Evolutionary conservation across 1,284 basidiomycete species (phyloP).

Genomic region (Mycena citricolor): DNA sequence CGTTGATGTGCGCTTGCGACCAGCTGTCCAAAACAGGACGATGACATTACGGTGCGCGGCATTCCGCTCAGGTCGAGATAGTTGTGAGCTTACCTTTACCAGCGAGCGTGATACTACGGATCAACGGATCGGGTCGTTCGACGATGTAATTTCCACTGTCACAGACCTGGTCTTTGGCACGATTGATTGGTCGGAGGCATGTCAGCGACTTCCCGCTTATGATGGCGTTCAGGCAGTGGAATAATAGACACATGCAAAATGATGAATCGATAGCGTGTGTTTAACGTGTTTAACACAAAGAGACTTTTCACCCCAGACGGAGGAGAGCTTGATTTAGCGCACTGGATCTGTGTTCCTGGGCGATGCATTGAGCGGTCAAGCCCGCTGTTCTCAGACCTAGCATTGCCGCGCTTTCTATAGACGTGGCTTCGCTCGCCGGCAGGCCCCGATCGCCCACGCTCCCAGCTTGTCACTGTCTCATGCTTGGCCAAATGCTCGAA

Average conservation of each 20-base stretch:
- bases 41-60: constrained; percentile 79
- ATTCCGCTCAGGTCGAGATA: not conserved
- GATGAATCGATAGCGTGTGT: too few relatives aligned
- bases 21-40: constrained; percentile 83
- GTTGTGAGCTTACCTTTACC: constrained; percentile 13
- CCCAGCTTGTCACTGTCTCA: too few relatives aligned
- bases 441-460: too few relatives aligned
- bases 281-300: too few relatives aligned
- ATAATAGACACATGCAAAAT: constrained; percentile 24
- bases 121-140: constrained; percentile 90
- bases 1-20: constrained; percentile 19
- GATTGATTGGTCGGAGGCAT: constrained; percentile 81
- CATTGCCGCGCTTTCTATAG: too few relatives aligned
- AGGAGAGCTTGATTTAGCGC: too few relatives aligned
- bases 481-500: too few relatives aligned
- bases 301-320: too few relatives aligned
- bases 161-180: constrained; percentile 73
- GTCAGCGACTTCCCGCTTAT: constrained; percentile 73
- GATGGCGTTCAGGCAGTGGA: constrained; percentile 87
- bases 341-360: too few relatives aligned
- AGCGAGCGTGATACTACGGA: constrained; percentile 94
- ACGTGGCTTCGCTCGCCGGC: too few relatives aligned
- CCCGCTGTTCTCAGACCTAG: too few relatives aligned
- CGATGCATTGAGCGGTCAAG: too few relatives aligned
- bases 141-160: constrained; percentile 85